phyloP scores from a whole-genome alignment of 331 rosid species.

The Stylosanthes scabra region DNA sequence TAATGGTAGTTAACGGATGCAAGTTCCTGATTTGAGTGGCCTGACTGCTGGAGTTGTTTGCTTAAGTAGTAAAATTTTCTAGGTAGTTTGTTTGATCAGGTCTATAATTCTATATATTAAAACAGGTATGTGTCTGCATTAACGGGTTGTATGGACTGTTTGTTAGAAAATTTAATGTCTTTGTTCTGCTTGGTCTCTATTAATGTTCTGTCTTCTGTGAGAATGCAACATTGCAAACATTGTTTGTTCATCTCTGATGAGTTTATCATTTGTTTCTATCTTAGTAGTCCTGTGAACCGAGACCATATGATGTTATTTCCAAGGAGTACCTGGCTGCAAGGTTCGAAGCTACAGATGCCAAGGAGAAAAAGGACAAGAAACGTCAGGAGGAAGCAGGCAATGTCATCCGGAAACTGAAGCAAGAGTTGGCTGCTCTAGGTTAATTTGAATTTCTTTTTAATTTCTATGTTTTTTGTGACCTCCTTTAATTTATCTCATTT shows the following conservation, averaged over 20 bases:
- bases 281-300: slow-evolving; percentile 61
- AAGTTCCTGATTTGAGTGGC: slow-evolving; percentile 17
- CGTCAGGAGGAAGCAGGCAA: slow-evolving; percentile 77
- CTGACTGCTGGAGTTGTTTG: background rate
- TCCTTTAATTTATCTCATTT: slow-evolving; percentile 30
- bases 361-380: slow-evolving; percentile 74
- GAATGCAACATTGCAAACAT: background rate
- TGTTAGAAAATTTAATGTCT: background rate
- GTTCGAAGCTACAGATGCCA: slow-evolving; percentile 80
- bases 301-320: slow-evolving; percentile 82
- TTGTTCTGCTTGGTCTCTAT: slow-evolving; percentile 33
- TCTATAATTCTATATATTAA: background rate
- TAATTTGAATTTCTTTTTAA: slow-evolving; percentile 30
- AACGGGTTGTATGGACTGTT: background rate
- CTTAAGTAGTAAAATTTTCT: background rate
- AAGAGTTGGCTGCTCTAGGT: slow-evolving; percentile 84
- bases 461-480: slow-evolving; percentile 34
- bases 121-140: background rate
- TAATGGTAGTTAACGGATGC: slow-evolving; percentile 17
- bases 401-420: slow-evolving; percentile 76
- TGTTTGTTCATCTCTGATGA: slow-evolving; percentile 9
- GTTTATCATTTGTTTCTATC: slow-evolving; percentile 31
- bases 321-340: slow-evolving; percentile 84
- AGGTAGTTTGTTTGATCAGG: slow-evolving; percentile 4
- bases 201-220: slow-evolving; percentile 4